Evolutionary conservation across 139 green algal genomes (phyloP).

Genomic region (Tetraselmis striata): DNA sequence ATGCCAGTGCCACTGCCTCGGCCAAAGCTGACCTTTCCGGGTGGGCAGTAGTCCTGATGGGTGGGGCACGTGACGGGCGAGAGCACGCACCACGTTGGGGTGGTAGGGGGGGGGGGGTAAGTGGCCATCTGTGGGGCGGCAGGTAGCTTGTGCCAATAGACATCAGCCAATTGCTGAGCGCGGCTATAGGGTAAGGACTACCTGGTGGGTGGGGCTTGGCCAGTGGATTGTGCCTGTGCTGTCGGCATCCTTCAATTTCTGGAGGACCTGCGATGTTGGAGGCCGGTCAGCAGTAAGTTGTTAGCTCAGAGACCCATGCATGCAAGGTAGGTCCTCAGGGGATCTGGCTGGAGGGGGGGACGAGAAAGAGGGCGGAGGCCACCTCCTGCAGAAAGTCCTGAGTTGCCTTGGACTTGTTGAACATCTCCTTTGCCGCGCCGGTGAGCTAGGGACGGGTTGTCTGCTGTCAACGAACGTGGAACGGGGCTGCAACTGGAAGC

Average conservation of each 20-base stretch:
- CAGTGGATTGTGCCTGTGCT: background rate
- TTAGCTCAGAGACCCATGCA: too few species aligned
- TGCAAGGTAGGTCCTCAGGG: too few species aligned
- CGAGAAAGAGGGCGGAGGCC: too few species aligned
- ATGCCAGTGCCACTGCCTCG: background rate
- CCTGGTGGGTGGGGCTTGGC: background rate
- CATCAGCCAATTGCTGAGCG: too few species aligned
- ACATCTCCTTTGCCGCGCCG: conserved; percentile 1
- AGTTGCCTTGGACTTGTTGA: background rate
- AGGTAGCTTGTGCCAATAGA: too few species aligned
- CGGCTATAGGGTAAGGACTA: too few species aligned
- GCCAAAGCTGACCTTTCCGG: background rate
- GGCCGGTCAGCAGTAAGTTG: too few species aligned
- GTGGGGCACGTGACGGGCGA: too few species aligned
- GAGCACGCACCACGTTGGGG: background rate
- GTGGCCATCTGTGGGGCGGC: background rate
- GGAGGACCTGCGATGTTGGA: too few species aligned
- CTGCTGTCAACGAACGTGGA: too few species aligned
- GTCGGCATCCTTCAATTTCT: background rate
- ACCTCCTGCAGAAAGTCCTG: background rate
- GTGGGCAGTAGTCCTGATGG: background rate
- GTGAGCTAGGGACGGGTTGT: background rate
- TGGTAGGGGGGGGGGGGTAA: background rate
- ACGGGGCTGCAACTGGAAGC: too few species aligned
- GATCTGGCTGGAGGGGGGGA: too few species aligned